Percentiles rank a stretch among this genome's conserved stretches.
These are phyloP conservation scores for Echinosophora koreensis DNA, from an alignment of 306 rosid genomes.

Conservation along the genomic window DNA sequence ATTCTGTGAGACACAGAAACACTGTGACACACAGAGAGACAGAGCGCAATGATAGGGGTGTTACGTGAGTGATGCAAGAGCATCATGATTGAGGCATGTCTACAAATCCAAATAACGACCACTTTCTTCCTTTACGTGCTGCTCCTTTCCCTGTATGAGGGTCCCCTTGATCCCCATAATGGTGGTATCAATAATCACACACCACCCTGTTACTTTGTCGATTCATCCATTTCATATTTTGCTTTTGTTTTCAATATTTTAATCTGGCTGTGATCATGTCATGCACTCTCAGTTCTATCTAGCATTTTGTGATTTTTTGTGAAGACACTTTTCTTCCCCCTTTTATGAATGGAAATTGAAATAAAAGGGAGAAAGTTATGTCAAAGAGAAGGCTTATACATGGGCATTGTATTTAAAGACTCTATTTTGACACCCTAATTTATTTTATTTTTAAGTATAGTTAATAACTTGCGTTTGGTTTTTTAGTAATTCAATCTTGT, in stretches of 20 bases:
- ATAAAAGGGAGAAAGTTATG: background rate
- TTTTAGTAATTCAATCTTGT: background rate
- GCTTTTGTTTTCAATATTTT: slow-evolving; percentile 38
- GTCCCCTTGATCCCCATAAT: slow-evolving; percentile 57
- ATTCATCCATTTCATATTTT: slow-evolving; percentile 5
- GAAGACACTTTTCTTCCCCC: background rate
- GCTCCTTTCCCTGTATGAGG: slow-evolving; percentile 51
- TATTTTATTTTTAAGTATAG: no score
- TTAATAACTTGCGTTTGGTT: no score
- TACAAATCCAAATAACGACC: slow-evolving; percentile 40
- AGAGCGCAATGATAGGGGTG: slow-evolving; percentile 46
- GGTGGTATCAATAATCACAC: slow-evolving; percentile 55
- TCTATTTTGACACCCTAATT: no score
- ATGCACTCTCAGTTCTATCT: slow-evolving; percentile 23
- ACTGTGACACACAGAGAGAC: background rate
- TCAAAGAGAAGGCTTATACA: no score
- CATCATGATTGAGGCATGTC: slow-evolving; percentile 50
- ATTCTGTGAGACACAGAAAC: slow-evolving; percentile 39
- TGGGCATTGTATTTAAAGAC: no score
- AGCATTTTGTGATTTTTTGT: background rate
- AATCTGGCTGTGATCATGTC: slow-evolving; percentile 28
- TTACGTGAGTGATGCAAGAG: slow-evolving; percentile 42
- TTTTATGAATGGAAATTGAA: background rate
- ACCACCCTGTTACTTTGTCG: slow-evolving; percentile 9
- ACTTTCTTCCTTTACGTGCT: slow-evolving; percentile 49